Base-by-base conservation (phyloP, 805 yeast genomes). In the Starmerella vitae region DNA sequence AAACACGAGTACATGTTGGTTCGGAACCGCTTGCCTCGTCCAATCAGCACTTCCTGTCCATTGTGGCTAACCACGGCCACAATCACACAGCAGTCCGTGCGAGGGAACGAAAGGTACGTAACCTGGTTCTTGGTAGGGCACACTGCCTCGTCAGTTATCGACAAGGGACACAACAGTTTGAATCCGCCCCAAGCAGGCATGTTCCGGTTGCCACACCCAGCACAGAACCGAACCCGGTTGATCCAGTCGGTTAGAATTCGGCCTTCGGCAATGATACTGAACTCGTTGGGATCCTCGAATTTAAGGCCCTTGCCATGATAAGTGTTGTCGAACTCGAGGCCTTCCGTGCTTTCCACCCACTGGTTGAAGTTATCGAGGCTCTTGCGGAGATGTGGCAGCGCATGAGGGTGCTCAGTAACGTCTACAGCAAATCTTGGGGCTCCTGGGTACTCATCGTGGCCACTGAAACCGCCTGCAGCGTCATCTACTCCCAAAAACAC, bases 21-120 rank as follows among this genome's bases (percentile, higher is more conserved):
- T 5, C 74, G 72, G 52, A 72, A 71, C 39, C 94, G 64, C 48
- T 68, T 74, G 44, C 74, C 72, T 38, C 81, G 68, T 2, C 86
- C 93, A 13, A 88, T 62, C 24, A 88, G 67, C 13, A 83, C 64
- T 55, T 74, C 73, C 37, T 72, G 61, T 21, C 74, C 72, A 13
- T 70, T 73, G 9, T 64, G 50, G 50, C 78, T 77, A 17, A 82
- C 68, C 12, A 84, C 72, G 1, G 91, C 93, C 8, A 82, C 75
- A 45, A 88, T 88, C 26, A 82, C 73, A 3, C 82, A 91, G 6
- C 93, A 78, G 57, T 88, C 98, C 0, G 94, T 81, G 39, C 98
- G 66, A 13, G 98, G 98, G 64, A 83, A 88, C 17, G 84, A 73
- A 17, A 82, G 75, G 55, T 88, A 86, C 33, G 82, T 74, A 18